Evolutionary conservation across 2,329 filamentous ascomycete genomes (phyloP).

Genomic region (Tolypocladium amazonense): DNA sequence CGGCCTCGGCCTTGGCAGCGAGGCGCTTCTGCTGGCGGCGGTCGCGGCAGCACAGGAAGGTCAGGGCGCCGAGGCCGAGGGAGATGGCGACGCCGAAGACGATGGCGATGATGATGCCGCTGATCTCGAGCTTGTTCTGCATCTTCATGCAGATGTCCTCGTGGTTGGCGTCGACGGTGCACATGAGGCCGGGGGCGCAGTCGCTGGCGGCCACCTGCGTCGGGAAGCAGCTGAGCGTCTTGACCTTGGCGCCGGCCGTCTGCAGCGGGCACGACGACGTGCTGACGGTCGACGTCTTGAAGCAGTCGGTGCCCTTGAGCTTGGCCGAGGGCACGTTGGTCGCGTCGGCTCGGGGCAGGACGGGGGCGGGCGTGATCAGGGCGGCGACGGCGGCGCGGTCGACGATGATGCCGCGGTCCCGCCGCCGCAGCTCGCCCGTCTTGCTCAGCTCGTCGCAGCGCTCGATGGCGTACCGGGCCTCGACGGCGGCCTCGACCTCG

Average conservation of each 20-base stretch:
- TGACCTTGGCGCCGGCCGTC: slow-evolving; percentile 23
- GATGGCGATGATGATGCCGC: slow-evolving; percentile 36
- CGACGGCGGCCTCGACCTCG: slow-evolving; percentile 14
- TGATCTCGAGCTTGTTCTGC: slow-evolving; percentile 26
- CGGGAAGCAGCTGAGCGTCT: slow-evolving; percentile 27
- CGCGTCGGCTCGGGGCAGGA: slow-evolving; percentile 4
- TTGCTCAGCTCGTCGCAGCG: slow-evolving; percentile 20
- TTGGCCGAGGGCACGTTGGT: slow-evolving; percentile 9
- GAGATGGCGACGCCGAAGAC: slow-evolving; percentile 32
- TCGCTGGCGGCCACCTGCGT: slow-evolving; percentile 21
- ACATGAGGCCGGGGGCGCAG: slow-evolving; percentile 34
- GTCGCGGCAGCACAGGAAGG: slow-evolving; percentile 42
- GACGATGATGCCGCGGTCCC: slow-evolving; percentile 9
- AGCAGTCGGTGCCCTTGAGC: slow-evolving; percentile 18
- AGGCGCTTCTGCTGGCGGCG: slow-evolving; percentile 31
- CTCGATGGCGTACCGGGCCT: slow-evolving; percentile 17
- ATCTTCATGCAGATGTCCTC: slow-evolving; percentile 29
- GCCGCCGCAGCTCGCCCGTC: slow-evolving; percentile 17
- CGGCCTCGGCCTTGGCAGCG: slow-evolving; percentile 36
- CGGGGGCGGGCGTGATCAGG: neutral
- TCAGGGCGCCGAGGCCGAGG: slow-evolving; percentile 27
- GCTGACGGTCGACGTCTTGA: slow-evolving; percentile 21
- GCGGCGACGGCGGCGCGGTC: neutral
- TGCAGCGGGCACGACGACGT: slow-evolving; percentile 28
- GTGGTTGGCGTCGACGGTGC: slow-evolving; percentile 26